Evolutionary conservation across 495 filamentous ascomycete species (phyloP).

Genomic region (Copromyces sp.): DNA sequence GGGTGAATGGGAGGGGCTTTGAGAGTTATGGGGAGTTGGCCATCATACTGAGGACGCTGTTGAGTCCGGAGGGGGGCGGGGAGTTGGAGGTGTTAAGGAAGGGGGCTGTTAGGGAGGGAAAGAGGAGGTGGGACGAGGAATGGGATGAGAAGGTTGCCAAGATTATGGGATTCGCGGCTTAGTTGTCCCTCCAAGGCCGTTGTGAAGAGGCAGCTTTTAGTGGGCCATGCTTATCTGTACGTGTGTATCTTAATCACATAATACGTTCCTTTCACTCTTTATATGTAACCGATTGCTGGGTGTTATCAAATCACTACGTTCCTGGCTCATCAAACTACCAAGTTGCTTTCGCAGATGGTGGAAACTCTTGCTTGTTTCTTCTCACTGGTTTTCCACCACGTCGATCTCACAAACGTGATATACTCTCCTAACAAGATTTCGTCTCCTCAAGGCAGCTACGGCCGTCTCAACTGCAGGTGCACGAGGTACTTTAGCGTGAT

Average conservation of each 20-base stretch:
- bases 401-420: background rate
- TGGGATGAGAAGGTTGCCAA: conserved; percentile 74
- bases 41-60: conserved; percentile 48
- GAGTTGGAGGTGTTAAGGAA: conserved; percentile 52
- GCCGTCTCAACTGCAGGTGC: background rate
- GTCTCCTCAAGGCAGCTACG: background rate
- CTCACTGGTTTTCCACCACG: background rate
- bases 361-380: background rate
- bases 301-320: background rate
- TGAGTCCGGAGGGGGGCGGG: conserved; percentile 33
- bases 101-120: conserved; percentile 70
- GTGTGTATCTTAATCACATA: background rate
- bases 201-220: background rate
- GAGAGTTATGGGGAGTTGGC: conserved; percentile 52
- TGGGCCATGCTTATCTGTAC: background rate
- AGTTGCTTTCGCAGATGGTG: background rate
- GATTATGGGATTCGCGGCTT: conserved; percentile 49
- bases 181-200: background rate
- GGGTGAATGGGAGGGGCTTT: conserved; percentile 78
- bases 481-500: background rate
- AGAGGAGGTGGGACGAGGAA: conserved; percentile 82
- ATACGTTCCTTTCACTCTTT: background rate
- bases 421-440: background rate
- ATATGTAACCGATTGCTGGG: background rate
- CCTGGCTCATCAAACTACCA: background rate